phyloP scores from a whole-genome alignment of 169 alveolate species.

The Cryptosporidium xiaoi region DNA sequence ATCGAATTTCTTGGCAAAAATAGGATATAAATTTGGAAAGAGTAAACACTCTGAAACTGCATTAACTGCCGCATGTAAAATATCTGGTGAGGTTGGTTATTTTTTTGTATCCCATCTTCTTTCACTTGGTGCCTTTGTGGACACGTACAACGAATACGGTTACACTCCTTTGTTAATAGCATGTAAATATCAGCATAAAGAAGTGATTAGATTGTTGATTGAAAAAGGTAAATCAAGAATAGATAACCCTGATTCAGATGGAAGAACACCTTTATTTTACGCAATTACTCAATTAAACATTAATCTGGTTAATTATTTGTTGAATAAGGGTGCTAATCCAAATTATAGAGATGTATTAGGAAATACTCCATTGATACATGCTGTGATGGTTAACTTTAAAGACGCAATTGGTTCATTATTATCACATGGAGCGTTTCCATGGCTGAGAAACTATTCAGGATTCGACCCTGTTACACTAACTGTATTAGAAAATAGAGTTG shows the following conservation, averaged over 20 bases:
- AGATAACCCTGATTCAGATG: constrained; percentile 61
- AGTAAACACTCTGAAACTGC: constrained; percentile 69
- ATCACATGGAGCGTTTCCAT: constrained; percentile 59
- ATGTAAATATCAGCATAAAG: constrained; percentile 55
- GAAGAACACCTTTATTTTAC: constrained; percentile 65
- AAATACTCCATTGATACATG: constrained; percentile 68
- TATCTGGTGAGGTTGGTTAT: constrained; percentile 67
- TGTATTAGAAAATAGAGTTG: constrained; percentile 45
- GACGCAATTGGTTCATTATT: constrained; percentile 31
- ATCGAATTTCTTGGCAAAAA: constrained; percentile 38
- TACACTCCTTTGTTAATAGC: constrained; percentile 58
- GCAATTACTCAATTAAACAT: constrained; percentile 65
- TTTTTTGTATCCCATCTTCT: constrained; percentile 62
- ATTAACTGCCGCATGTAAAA: constrained; percentile 61
- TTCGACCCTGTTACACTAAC: constrained; percentile 70
- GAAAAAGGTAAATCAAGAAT: constrained; percentile 39
- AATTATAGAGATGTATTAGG: constrained; percentile 61
- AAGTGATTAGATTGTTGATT: constrained; percentile 34
- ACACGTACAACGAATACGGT: constrained; percentile 38
- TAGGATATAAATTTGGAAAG: constrained; percentile 59
- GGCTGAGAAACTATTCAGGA: constrained; percentile 58
- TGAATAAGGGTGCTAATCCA: constrained; percentile 65
- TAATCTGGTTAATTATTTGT: constrained; percentile 22
- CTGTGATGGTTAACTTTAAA: constrained; percentile 56
- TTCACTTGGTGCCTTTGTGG: constrained; percentile 63